Base-by-base conservation (phyloP, 179 eudicot genomes). In the Silene vulgaris region DNA sequence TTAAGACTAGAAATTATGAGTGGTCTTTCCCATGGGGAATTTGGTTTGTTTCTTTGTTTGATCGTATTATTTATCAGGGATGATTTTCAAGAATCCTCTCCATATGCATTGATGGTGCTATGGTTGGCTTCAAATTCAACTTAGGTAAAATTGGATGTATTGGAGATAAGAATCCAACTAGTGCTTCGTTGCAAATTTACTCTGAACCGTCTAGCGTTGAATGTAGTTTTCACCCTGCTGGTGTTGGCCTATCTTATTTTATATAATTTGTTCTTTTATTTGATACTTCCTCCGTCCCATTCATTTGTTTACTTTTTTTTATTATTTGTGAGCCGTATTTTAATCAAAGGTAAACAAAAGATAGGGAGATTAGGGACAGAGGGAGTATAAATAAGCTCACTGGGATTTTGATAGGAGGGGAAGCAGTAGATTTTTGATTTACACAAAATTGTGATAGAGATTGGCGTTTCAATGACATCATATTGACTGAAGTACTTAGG, bases 391-490 rank as follows among this genome's bases (percentile, higher is more conserved):
- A 0, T 12, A 20, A 67, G 54, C 19, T 43, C 8, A 5, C 1
- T 13, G n/a, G 54, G 60, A 70, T 70, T 19, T 48, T 2, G 17
- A 12, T 70, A 20, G 26, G 73, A 70, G 61, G 60, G 71, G 73
- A 21, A 45, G 17, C 29, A 48, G 17, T 14, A 45, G 17, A 43
- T 21, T 9, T 8, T 66, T 67, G 13, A 68, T 16, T 4, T 30
- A 8, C 6, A 68, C 72, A 19, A 9, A 37, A 32, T 21, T 68
- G 5, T 17, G 26, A 12, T 65, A 65, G 69, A 65, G 30, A 29
- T 23, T 65, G 28, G 43, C 40, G 1, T 65, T 26, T 12, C 12
- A 11, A 17, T 16, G 59, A 52, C 19, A 16, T 52, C 19, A 52
- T 52, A 50, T 50, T 14, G 48, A 40, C 48, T 40, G 48, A 40